Evolutionary conservation across 805 yeast species (phyloP), one percentile per base, ranked within the genome.

Genomic region (Hagleromyces aurorensis): DNA sequence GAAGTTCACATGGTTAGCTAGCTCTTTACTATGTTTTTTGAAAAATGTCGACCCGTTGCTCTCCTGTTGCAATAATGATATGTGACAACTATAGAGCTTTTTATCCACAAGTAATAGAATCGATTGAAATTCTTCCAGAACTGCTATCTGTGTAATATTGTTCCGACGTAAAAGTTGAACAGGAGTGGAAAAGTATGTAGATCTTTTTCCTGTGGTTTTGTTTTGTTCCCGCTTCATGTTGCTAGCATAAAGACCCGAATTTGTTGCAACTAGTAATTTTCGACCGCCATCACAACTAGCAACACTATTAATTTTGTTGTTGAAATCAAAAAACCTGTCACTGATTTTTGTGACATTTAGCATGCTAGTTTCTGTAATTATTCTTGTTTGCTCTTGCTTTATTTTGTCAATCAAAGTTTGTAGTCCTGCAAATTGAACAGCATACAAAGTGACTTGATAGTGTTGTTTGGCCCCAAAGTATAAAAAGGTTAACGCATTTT

Each of bases 251-350:
- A 91, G 76, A 4, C 98, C 97, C 1, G 79, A 69, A 50, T 85
- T 94, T 0, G 97, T 86, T 23, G 97, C 97, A 49, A 83, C 87
- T 19, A 91, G 55, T 41, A 87, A 61, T 51, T 87, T 83, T 41
- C 94, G 72, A 13, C 97, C 97, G 30, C 96, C 96, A 50, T 91
- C 94, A 55, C 83, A 80, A 19, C 96, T 94, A 21, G 82, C 86
- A 16, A 86, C 89, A 63, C 96, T 86, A 50, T 84, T 86, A 45
- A 89, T 82, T 37, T 80, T 72, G 50, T 87, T 75, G 13, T 67
- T 64, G 27, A 76, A 73, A 41, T 75, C 85, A 56, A 87, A 87
- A 47, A 75, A 74, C 37, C 80, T 67, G 14, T 84, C 77, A 40
- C 80, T 82, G 32, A 84, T 66, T 37, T 85, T 79, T 11, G 78